A percentile compares a stretch with the other conserved stretches of the same genome.
phyloP scores from a whole-genome alignment of 345 rosid species.

The Gossypium longicalyx region DNA sequence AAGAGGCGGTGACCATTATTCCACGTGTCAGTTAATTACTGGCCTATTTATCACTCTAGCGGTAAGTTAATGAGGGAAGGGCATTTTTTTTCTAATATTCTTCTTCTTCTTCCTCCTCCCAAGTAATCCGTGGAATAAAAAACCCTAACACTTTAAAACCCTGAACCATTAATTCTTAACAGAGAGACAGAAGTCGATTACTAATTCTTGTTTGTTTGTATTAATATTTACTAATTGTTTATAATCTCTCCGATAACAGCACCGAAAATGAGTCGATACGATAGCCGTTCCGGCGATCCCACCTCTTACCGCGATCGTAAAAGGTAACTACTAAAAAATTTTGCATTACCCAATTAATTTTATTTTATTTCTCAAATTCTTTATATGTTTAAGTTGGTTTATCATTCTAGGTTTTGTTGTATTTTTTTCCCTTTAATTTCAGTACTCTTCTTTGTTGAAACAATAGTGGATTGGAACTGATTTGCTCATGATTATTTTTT shows the following conservation, averaged over 20 bases:
- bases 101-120: conserved; percentile 2
- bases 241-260: conserved; percentile 8
- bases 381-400: neutral
- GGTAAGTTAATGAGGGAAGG: neutral
- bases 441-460: neutral
- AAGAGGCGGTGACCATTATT: neutral
- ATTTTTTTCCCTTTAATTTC: neutral
- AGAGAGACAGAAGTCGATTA: neutral
- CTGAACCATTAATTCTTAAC: neutral
- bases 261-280: conserved; percentile 78
- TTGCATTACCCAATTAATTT: neutral
- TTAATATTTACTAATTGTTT: neutral
- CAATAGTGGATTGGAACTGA: neutral
- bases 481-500: neutral
- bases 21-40: neutral
- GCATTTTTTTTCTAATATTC: neutral
- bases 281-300: conserved; percentile 89
- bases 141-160: conserved; percentile 27
- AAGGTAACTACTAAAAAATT: conserved; percentile 42
- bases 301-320: conserved; percentile 86
- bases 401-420: neutral
- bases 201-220: neutral
- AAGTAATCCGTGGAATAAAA: conserved; percentile 7
- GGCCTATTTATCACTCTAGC: neutral
- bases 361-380: neutral